Conservation (phyloP, 257 asterid species). For the Schizonepeta tenuifolia region DNA sequence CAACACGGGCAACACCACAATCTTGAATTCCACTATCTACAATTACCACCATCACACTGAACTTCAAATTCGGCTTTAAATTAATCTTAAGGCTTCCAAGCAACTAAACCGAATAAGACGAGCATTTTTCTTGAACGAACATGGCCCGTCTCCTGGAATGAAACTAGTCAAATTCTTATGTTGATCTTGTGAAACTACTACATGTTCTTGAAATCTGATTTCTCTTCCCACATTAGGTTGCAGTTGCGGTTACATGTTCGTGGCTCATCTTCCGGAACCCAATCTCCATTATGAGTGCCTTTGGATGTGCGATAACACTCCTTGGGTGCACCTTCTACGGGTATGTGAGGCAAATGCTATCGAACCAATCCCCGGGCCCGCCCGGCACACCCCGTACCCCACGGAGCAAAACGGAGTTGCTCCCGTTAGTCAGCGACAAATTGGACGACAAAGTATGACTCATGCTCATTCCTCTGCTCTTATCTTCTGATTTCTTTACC, state of each 20-base stretch:
- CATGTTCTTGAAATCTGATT: constrained; percentile 9
- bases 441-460: constrained; percentile 65
- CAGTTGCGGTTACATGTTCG: constrained; percentile 89
- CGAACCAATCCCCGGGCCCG: constrained; percentile 63
- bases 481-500: constrained; percentile 2
- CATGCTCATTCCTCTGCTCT: not conserved
- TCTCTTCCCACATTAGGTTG: constrained; percentile 57
- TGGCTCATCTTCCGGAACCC: constrained; percentile 98
- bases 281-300: constrained; percentile 74
- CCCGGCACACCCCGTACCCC: constrained; percentile 62
- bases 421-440: constrained; percentile 74
- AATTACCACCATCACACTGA: not conserved
- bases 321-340: constrained; percentile 94
- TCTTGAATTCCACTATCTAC: too few species aligned
- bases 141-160: too few species aligned
- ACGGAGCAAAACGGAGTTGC: constrained; percentile 57
- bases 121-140: too few species aligned
- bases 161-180: too few species aligned
- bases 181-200: not conserved
- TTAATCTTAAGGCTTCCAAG: not conserved
- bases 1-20: not conserved
- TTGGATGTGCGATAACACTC: constrained; percentile 81
- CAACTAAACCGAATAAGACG: not conserved
- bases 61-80: too few species aligned
- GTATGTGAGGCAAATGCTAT: constrained; percentile 72